These are phyloP conservation scores for Linnemannia zychae DNA, from an alignment of 192 early-diverging fungal species.

Conservation along the genomic window DNA sequence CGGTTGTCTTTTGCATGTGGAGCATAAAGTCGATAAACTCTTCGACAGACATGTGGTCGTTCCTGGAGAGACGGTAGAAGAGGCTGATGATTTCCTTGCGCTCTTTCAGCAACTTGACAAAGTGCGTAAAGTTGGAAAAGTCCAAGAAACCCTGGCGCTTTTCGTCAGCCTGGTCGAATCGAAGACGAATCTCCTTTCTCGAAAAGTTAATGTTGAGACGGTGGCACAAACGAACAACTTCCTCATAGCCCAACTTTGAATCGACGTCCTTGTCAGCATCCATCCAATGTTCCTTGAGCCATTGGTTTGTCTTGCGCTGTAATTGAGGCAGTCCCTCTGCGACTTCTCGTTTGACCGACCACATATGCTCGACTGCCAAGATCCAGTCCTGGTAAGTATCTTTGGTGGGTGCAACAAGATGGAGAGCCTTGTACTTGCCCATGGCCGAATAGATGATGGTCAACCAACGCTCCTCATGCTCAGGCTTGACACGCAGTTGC, in stretches of 20 bases:
- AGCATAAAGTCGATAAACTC: conserved; percentile 72
- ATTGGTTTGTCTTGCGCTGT: conserved; percentile 52
- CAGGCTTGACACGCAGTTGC: conserved; percentile 45
- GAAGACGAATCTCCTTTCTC: conserved; percentile 69
- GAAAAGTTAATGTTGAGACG: conserved; percentile 78
- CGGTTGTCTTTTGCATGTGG: conserved; percentile 66
- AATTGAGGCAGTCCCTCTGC: conserved; percentile 56
- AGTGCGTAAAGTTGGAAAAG: conserved; percentile 70
- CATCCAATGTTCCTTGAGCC: conserved; percentile 61
- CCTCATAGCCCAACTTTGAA: conserved; percentile 58
- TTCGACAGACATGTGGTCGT: conserved; percentile 55
- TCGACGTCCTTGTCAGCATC: conserved; percentile 61
- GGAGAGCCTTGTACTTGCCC: conserved; percentile 62
- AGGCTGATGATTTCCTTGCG: conserved; percentile 71
- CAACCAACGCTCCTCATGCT: conserved; percentile 57
- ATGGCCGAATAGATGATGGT: conserved; percentile 58
- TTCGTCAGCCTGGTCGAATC: conserved; percentile 72
- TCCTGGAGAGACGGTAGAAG: conserved; percentile 61
- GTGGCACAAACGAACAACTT: conserved; percentile 56
- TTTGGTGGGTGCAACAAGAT: conserved; percentile 56
- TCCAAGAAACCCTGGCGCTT: conserved; percentile 62
- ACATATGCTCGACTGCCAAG: conserved; percentile 54
- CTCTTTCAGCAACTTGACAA: conserved; percentile 72
- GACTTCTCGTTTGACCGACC: conserved; percentile 55
- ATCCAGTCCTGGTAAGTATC: conserved; percentile 58